Conservation (phyloP, 345 rosid genomes). For the Raphanus raphanistrum region DNA sequence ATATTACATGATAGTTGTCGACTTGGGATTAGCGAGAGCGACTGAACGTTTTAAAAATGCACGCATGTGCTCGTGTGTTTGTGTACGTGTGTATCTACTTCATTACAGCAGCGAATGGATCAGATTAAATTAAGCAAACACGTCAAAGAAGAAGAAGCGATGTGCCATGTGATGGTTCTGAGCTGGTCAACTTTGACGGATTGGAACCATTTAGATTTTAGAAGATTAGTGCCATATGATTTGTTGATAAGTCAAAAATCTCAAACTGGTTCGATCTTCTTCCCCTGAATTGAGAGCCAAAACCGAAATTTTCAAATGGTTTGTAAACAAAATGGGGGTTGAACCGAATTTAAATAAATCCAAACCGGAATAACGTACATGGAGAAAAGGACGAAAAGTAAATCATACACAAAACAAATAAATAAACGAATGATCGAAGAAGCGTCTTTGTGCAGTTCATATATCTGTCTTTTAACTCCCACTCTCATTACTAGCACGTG, state of each 20-base stretch:
- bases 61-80: conserved; percentile 35
- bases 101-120: conserved; percentile 25
- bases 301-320: not conserved
- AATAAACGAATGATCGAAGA: conserved; percentile 21
- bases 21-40: conserved; percentile 27
- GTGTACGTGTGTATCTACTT: conserved; percentile 9
- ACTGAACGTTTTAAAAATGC: not conserved
- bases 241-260: not conserved
- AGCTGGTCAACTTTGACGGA: not conserved
- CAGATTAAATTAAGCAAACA: not conserved
- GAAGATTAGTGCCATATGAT: not conserved
- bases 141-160: not conserved
- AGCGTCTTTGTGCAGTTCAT: conserved; percentile 21
- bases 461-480: not conserved
- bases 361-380: conserved; percentile 7
- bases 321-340: not conserved
- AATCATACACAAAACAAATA: not conserved
- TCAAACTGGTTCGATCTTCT: not conserved
- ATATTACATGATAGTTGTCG: conserved; percentile 13
- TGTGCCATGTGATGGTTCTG: conserved; percentile 2
- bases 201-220: not conserved
- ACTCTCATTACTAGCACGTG: conserved; percentile 9
- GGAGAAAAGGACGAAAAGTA: conserved; percentile 12
- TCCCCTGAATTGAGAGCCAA: not conserved
- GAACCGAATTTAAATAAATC: not conserved